Percentiles rank a stretch among this genome's conserved stretches.
phyloP scores from a whole-genome alignment of 2,329 filamentous ascomycete genomes.

The Didymella arachidicola region DNA sequence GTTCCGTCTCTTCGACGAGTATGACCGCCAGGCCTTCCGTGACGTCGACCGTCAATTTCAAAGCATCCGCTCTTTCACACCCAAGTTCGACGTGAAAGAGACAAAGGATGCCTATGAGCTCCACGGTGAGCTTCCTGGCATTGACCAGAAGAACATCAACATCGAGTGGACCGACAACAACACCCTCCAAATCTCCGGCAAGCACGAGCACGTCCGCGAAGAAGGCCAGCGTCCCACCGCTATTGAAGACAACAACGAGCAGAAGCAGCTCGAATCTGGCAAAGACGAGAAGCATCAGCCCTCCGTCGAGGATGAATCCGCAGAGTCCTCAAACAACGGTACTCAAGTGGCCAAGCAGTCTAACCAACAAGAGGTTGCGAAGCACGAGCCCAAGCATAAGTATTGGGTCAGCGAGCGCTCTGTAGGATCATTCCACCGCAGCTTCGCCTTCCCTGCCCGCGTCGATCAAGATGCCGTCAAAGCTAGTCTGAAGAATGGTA shows the following conservation, averaged over 20 bases:
- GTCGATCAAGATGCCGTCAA: conserved; percentile 69
- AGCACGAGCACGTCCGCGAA: conserved; percentile 69
- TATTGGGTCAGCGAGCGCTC: conserved; percentile 74
- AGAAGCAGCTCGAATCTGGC: conserved; percentile 34
- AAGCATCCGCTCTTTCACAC: conserved; percentile 67
- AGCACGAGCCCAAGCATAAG: conserved; percentile 61
- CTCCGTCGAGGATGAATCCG: conserved; percentile 70
- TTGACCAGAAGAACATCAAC: conserved; percentile 75
- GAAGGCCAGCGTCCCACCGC: conserved; percentile 60
- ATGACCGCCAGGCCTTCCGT: conserved; percentile 49
- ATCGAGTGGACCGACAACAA: conserved; percentile 82
- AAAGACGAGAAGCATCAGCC: conserved; percentile 51
- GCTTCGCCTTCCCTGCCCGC: conserved; percentile 65
- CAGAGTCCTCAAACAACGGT: conserved; percentile 30
- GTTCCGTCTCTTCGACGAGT: conserved; percentile 59
- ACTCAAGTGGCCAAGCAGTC: conserved; percentile 40
- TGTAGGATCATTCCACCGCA: conserved; percentile 66
- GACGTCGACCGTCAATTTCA: conserved; percentile 35
- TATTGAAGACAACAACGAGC: conserved; percentile 51
- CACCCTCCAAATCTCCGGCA: conserved; percentile 75
- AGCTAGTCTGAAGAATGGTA: conserved; percentile 67
- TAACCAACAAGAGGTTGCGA: conserved; percentile 50
- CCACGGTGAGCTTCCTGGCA: conserved; percentile 79
- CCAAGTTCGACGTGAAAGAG: conserved; percentile 81
- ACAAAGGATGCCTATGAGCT: conserved; percentile 73